Evolutionary conservation across 352 stramenopile species (phyloP).

Genomic region (Phytophthora megakarya): DNA sequence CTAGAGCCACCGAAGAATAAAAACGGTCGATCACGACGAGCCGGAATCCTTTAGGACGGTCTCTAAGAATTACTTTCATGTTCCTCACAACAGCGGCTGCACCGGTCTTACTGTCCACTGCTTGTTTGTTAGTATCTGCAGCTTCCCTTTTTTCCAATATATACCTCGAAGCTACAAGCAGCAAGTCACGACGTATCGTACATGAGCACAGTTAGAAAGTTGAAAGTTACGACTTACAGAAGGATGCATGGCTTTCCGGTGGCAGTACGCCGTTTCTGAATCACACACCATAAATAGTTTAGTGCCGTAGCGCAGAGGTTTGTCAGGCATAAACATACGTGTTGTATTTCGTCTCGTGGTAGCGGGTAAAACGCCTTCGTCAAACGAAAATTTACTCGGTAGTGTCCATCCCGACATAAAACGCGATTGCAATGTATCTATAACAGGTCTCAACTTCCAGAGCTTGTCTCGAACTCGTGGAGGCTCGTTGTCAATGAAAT

Average conservation of each 20-base stretch:
- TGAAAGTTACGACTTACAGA: slow-evolving; percentile 20
- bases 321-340: slow-evolving; percentile 37
- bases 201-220: not conserved
- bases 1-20: slow-evolving; percentile 23
- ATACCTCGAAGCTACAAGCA: slow-evolving; percentile 12
- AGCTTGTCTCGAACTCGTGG: slow-evolving; percentile 11
- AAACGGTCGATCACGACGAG: slow-evolving; percentile 29
- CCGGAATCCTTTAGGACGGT: slow-evolving; percentile 1
- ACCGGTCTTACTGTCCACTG: slow-evolving; percentile 14
- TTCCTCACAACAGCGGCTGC: slow-evolving; percentile 9
- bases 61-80: slow-evolving; percentile 15
- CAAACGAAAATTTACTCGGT: slow-evolving; percentile 29
- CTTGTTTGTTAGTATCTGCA: not conserved
- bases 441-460: slow-evolving; percentile 27
- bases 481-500: slow-evolving; percentile 22
- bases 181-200: slow-evolving; percentile 16
- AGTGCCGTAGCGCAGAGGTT: slow-evolving; percentile 21
- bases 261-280: slow-evolving; percentile 9
- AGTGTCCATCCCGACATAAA: slow-evolving; percentile 15
- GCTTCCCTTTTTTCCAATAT: not conserved
- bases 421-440: slow-evolving; percentile 8
- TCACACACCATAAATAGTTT: slow-evolving; percentile 30
- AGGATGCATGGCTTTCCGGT: not conserved
- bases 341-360: slow-evolving; percentile 35
- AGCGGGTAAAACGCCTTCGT: slow-evolving; percentile 31